phyloP scores from a whole-genome alignment of 2,329 filamentous ascomycete genomes.

The Calonectria leucothoes region DNA sequence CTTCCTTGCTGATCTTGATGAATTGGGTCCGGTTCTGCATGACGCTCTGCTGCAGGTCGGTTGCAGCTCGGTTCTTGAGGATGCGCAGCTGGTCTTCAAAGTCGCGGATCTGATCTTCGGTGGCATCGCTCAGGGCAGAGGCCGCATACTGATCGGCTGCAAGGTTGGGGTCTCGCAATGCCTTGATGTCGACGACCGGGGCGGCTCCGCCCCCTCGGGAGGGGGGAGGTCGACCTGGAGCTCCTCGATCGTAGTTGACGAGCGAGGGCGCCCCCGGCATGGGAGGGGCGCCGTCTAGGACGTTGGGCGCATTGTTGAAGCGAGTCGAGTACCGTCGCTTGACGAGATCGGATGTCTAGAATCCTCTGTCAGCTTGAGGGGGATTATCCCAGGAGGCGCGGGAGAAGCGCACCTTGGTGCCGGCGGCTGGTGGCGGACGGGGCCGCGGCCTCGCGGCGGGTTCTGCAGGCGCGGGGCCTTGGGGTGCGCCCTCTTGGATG shows the following conservation, averaged over 20 bases:
- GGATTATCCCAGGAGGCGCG: conserved; percentile 13
- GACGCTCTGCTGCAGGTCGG: conserved; percentile 92
- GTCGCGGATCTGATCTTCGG: conserved; percentile 85
- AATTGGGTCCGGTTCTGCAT: conserved; percentile 98
- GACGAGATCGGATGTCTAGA: conserved; percentile 81
- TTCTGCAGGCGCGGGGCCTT: conserved; percentile 38
- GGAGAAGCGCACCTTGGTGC: conserved; percentile 64
- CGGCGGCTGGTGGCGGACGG: conserved; percentile 61
- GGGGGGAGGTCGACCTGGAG: conserved; percentile 60
- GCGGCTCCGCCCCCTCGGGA: conserved; percentile 64
- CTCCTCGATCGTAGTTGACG: conserved; percentile 66
- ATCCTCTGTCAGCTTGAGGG: conserved; percentile 31
- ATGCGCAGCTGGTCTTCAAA: conserved; percentile 82
- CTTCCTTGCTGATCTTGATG: conserved; percentile 99
- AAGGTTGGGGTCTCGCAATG: conserved; percentile 82
- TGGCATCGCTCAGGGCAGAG: conserved; percentile 82
- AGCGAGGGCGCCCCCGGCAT: conserved; percentile 75
- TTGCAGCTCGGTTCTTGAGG: conserved; percentile 80
- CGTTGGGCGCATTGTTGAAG: conserved; percentile 81
- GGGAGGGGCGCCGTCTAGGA: conserved; percentile 77
- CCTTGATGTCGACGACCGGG: conserved; percentile 79
- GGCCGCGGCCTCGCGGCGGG: conserved; percentile 52
- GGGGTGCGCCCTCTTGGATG: conserved; percentile 59
- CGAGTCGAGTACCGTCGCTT: conserved; percentile 95
- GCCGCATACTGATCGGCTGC: conserved; percentile 83